Conservation (phyloP, 2,329 filamentous ascomycete genomes). For the Neofusicoccum umdonicola region DNA sequence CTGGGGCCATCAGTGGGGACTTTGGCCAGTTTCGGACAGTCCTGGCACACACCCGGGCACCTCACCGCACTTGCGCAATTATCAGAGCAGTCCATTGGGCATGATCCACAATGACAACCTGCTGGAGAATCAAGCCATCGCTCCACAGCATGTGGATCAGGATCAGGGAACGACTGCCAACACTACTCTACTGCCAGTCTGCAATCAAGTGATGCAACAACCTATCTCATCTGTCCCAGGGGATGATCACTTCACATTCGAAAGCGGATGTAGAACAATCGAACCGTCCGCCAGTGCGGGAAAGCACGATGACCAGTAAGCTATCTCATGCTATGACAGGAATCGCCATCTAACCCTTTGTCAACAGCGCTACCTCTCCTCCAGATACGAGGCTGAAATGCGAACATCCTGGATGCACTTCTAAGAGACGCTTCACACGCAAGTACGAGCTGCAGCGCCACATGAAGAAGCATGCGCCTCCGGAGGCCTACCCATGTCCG, state of each 20-base stretch:
- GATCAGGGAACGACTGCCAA: accelerated
- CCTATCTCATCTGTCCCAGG: background rate
- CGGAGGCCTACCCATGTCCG: background rate
- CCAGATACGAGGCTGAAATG: background rate
- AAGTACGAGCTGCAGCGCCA: background rate
- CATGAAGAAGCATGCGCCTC: background rate
- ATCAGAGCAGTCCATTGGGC: too few relatives aligned
- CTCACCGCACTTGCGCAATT: too few relatives aligned
- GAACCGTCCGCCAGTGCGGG: background rate
- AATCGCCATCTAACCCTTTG: background rate
- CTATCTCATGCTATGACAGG: background rate
- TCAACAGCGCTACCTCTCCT: constrained; percentile 13
- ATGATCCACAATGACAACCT: too few relatives aligned
- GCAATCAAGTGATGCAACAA: background rate
- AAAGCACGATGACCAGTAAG: background rate
- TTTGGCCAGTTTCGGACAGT: too few relatives aligned
- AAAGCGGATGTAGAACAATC: background rate
- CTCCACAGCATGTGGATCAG: too few relatives aligned
- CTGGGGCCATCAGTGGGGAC: too few relatives aligned
- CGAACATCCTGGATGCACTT: background rate
- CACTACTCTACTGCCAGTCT: too few relatives aligned
- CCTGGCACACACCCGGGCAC: too few relatives aligned
- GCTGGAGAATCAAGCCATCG: too few relatives aligned
- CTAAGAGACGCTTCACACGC: background rate
- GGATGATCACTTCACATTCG: background rate